Evolutionary conservation across 768 basidiomycete genomes (phyloP).

Genomic region (Dacryopinax primogenitus): DNA sequence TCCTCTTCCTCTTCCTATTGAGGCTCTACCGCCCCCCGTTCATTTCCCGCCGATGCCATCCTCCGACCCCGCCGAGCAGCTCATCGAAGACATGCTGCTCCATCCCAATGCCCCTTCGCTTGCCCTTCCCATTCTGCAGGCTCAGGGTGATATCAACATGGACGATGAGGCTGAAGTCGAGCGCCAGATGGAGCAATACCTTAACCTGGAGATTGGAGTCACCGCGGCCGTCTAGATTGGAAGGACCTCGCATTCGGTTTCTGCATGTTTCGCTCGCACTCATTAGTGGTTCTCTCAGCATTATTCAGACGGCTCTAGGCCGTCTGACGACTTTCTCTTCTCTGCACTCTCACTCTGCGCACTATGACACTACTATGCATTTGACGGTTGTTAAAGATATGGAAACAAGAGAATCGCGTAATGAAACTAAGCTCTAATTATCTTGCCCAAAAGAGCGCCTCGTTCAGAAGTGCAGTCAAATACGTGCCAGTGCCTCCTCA

Average conservation of each 20-base stretch:
- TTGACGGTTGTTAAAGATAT: no score
- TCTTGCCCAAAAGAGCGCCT: background rate
- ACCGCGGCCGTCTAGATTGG: background rate
- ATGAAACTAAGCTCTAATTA: no score
- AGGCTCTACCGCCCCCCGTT: background rate
- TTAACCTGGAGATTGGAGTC: background rate
- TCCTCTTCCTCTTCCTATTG: background rate
- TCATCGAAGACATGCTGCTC: constrained; percentile 3
- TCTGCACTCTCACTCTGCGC: background rate
- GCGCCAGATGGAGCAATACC: constrained; percentile 7
- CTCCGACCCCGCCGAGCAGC: background rate
- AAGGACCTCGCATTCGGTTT: no score
- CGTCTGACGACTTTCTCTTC: background rate
- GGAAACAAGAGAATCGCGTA: no score
- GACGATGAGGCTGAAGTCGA: constrained; percentile 4
- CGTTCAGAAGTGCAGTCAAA: background rate
- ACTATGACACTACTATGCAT: constrained; percentile 1
- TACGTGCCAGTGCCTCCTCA: background rate
- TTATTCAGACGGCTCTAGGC: background rate
- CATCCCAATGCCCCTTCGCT: background rate
- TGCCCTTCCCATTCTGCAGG: constrained; percentile 2
- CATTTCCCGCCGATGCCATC: background rate
- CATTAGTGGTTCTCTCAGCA: background rate
- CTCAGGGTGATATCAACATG: constrained; percentile 1
- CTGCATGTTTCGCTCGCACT: no score